These are phyloP conservation scores for Penicillium carneum DNA, from an alignment of 2,329 filamentous ascomycete species.

Conservation along the genomic window DNA sequence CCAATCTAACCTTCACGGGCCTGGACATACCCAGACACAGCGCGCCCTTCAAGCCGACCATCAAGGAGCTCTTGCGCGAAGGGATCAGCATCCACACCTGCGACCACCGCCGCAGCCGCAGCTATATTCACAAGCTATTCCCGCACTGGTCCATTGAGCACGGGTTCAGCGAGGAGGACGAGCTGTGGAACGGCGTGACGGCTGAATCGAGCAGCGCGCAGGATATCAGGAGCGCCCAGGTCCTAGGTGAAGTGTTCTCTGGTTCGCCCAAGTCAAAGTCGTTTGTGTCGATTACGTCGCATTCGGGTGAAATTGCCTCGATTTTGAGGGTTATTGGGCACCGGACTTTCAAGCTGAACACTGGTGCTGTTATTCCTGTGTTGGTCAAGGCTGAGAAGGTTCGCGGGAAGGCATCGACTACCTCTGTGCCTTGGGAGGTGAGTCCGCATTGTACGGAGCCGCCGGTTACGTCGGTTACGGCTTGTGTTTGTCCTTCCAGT, in stretches of 20 bases:
- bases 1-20: slow-evolving; percentile 60
- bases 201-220: slow-evolving; percentile 59
- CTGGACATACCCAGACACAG: slow-evolving; percentile 53
- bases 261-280: slow-evolving; percentile 47
- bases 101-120: slow-evolving; percentile 60
- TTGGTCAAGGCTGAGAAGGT: slow-evolving; percentile 54
- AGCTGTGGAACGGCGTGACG: slow-evolving; percentile 60
- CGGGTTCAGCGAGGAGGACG: slow-evolving; percentile 62
- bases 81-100: slow-evolving; percentile 67
- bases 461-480: slow-evolving; percentile 40
- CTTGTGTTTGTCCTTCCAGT: slow-evolving; percentile 44
- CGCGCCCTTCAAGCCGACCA: slow-evolving; percentile 57
- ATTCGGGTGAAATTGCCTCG: slow-evolving; percentile 65
- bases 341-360: slow-evolving; percentile 54
- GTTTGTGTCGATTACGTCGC: slow-evolving; percentile 63
- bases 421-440: slow-evolving; percentile 39
- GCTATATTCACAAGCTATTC: slow-evolving; percentile 58
- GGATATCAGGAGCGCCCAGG: slow-evolving; percentile 52
- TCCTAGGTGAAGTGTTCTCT: slow-evolving; percentile 62
- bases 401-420: slow-evolving; percentile 14
- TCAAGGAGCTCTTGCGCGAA: slow-evolving; percentile 67
- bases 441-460: slow-evolving; percentile 45
- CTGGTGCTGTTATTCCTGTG: slow-evolving; percentile 60
- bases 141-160: slow-evolving; percentile 60
- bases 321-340: slow-evolving; percentile 57